Evolutionary conservation across 805 yeast species (phyloP).

Genomic region (Metschnikowia continentalis): DNA sequence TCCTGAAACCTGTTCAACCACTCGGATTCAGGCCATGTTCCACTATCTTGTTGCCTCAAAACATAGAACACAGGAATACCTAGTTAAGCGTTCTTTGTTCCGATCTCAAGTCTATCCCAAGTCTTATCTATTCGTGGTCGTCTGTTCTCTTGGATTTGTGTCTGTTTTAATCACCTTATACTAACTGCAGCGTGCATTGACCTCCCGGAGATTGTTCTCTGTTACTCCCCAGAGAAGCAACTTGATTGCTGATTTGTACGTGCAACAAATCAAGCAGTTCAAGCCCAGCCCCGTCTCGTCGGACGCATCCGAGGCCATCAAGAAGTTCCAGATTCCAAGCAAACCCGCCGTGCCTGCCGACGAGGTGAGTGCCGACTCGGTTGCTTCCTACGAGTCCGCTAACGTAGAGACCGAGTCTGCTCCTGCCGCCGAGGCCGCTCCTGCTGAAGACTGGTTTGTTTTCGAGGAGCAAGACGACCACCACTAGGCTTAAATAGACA

Average conservation of each 20-base stretch:
- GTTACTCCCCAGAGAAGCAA: slow-evolving; percentile 45
- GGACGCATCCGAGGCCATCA: slow-evolving; percentile 74
- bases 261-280: slow-evolving; percentile 82
- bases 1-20: no score
- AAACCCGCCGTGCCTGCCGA: slow-evolving; percentile 71
- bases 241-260: slow-evolving; percentile 78
- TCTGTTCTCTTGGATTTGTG: background rate
- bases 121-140: no score
- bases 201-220: slow-evolving; percentile 39
- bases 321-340: slow-evolving; percentile 77
- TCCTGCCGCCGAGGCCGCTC: slow-evolving; percentile 31
- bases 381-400: slow-evolving; percentile 63
- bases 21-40: no score
- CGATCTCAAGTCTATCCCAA: no score
- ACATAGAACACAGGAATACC: no score
- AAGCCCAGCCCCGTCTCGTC: slow-evolving; percentile 76
- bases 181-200: slow-evolving; percentile 25
- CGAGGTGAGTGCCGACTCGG: slow-evolving; percentile 66
- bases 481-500: slow-evolving; percentile 26
- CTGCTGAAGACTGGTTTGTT: slow-evolving; percentile 74
- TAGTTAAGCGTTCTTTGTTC: no score
- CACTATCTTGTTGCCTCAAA: no score
- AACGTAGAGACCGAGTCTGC: slow-evolving; percentile 63
- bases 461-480: slow-evolving; percentile 65
- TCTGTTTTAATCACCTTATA: slow-evolving; percentile 1